Evolutionary conservation across 83 land plant species (phyloP).

Genomic region (Diphasiastrum complanatum): DNA sequence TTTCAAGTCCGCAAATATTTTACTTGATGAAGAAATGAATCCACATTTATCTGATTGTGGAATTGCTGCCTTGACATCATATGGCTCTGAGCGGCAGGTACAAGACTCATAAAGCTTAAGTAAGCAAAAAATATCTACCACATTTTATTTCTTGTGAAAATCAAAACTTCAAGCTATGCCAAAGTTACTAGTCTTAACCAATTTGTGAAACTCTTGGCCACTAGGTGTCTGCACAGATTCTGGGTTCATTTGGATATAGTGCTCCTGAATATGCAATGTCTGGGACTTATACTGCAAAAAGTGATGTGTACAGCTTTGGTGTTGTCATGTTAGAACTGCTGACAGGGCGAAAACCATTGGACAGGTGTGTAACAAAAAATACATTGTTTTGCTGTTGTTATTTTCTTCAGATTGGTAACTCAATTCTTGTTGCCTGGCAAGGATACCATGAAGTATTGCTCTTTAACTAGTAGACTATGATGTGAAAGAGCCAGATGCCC

Average conservation of each 20-base stretch:
- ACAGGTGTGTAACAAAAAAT: conserved; percentile 57
- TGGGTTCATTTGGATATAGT: conserved; percentile 15
- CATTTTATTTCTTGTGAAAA: neutral
- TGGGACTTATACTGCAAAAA: conserved; percentile 4
- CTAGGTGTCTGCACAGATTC: neutral
- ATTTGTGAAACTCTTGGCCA: neutral
- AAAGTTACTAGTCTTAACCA: too few relatives aligned
- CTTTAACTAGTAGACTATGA: too few relatives aligned
- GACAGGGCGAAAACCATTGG: conserved; percentile 47
- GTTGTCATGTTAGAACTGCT: neutral
- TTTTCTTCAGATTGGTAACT: too few relatives aligned
- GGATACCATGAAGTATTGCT: too few relatives aligned
- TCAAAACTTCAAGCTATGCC: too few relatives aligned
- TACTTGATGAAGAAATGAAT: conserved; percentile 7
- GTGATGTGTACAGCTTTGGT: conserved; percentile 20
- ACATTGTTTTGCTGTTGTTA: too few relatives aligned
- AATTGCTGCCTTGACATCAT: conserved; percentile 7
- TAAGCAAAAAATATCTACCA: neutral
- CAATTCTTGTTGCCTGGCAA: too few relatives aligned
- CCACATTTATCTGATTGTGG: conserved; percentile 16
- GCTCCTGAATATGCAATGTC: conserved; percentile 19
- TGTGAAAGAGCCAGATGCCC: too few relatives aligned
- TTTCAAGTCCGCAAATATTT: conserved; percentile 13
- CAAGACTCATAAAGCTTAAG: neutral
- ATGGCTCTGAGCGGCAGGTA: conserved; percentile 7